Evolutionary conservation across 129 eudicot species (phyloP).

Genomic region (Ambrosia artemisiifolia): DNA sequence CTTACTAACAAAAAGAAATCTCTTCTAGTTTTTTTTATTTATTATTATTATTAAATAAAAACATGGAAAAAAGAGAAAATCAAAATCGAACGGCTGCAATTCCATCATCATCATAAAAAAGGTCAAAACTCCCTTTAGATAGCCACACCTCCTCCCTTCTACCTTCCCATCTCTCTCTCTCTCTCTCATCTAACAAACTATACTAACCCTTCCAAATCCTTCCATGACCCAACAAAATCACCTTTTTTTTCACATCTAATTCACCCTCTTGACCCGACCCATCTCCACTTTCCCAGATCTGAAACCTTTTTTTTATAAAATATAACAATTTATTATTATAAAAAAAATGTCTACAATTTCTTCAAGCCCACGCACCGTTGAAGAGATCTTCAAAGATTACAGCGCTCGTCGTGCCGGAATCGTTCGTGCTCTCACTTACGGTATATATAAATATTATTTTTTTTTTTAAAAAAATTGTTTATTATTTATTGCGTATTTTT

Average conservation of each 20-base stretch:
- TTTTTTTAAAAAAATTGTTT: background rate
- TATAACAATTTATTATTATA: constrained; percentile 3
- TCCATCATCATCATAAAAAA: constrained; percentile 15
- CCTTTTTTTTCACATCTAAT: constrained; percentile 9
- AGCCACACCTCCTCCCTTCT: background rate
- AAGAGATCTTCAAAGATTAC: constrained; percentile 86
- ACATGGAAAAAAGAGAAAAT: constrained; percentile 9
- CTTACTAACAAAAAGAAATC: background rate
- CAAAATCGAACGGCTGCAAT: constrained; percentile 25
- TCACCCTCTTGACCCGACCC: constrained; percentile 11
- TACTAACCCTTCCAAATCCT: constrained; percentile 16
- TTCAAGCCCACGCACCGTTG: constrained; percentile 75
- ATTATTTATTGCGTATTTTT: background rate
- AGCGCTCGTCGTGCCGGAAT: constrained; percentile 63
- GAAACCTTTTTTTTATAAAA: background rate
- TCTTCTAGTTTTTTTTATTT: constrained; percentile 23
- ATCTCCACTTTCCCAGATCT: constrained; percentile 22
- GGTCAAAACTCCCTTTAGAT: constrained; percentile 11
- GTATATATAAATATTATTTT: constrained; percentile 11
- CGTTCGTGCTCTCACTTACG: constrained; percentile 76
- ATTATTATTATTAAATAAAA: background rate
- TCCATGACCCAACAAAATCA: constrained; percentile 25
- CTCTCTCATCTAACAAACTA: constrained; percentile 14
- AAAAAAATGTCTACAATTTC: constrained; percentile 57
- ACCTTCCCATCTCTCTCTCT: background rate